phyloP scores from a whole-genome alignment of 176 grass and related monocot species.

The Carex myosuroides region DNA sequence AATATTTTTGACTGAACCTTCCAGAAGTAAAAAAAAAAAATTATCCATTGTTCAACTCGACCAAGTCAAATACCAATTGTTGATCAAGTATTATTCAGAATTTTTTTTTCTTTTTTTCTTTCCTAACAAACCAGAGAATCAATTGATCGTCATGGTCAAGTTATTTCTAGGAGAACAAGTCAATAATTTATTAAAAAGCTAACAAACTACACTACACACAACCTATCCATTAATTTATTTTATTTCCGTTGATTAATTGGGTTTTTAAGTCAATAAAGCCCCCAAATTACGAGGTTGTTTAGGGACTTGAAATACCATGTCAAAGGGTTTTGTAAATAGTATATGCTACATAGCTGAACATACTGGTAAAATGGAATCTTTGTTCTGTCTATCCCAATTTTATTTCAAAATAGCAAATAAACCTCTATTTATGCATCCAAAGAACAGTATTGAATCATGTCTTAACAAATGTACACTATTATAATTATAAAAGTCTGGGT shows the following conservation, averaged over 20 bases:
- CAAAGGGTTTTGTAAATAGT: not conserved
- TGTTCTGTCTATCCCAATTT: not conserved
- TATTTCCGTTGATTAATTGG: not conserved
- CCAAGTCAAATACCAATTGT: not conserved
- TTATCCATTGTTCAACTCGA: not conserved
- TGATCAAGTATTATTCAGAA: not conserved
- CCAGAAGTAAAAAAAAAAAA: not conserved
- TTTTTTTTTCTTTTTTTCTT: not conserved
- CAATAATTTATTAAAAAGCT: not conserved
- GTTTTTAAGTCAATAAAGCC: not conserved
- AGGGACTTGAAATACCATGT: not conserved
- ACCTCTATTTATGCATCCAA: not conserved
- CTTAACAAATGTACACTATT: not conserved
- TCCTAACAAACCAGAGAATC: not conserved
- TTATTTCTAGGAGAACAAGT: not conserved
- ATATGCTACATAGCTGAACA: not conserved
- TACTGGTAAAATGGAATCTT: not conserved
- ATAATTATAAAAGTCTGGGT: not conserved
- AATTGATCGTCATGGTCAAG: not conserved
- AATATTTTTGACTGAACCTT: not conserved
- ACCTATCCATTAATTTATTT: not conserved
- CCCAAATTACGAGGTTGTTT: not conserved
- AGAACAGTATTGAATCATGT: not conserved
- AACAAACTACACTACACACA: not conserved
- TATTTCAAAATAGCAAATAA: not conserved